Conservation (phyloP, 75 land plant genomes). For the Cunninghamia lanceolata region DNA sequence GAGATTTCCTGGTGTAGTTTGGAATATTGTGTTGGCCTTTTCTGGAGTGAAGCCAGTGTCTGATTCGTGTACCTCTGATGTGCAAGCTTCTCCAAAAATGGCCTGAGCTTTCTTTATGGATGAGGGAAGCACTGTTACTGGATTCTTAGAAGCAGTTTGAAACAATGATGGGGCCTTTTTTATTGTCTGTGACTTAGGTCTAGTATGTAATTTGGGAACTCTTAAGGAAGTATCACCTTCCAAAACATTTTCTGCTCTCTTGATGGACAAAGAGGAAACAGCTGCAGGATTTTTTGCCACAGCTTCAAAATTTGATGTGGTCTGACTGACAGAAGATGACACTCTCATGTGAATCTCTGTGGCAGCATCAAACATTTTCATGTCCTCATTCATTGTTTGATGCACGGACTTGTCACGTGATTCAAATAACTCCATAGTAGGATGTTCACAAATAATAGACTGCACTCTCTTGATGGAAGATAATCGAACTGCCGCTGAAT, state of each 20-base stretch:
- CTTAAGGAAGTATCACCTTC: not conserved
- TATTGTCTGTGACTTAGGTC: not conserved
- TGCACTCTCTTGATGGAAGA: not conserved
- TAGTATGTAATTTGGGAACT: too few relatives aligned
- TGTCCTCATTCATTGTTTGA: not conserved
- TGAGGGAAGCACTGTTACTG: not conserved
- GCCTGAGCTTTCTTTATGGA: not conserved
- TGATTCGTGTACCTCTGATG: not conserved
- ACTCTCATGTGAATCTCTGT: not conserved
- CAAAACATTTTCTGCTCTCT: not conserved
- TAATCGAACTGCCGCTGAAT: not conserved
- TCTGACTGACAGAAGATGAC: not conserved
- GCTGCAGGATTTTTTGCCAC: not conserved
- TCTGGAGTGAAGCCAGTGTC: not conserved
- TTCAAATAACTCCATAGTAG: not conserved
- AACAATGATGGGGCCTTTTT: not conserved
- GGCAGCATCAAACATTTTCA: not conserved
- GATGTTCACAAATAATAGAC: not conserved
- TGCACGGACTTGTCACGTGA: not conserved
- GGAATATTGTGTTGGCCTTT: not conserved
- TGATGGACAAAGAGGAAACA: not conserved
- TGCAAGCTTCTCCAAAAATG: not conserved
- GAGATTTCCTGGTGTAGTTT: not conserved
- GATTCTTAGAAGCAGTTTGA: not conserved
- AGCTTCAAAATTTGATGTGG: not conserved